phyloP scores from a whole-genome alignment of 1,139 yeast species.

The Geotrichum klebahnii region DNA sequence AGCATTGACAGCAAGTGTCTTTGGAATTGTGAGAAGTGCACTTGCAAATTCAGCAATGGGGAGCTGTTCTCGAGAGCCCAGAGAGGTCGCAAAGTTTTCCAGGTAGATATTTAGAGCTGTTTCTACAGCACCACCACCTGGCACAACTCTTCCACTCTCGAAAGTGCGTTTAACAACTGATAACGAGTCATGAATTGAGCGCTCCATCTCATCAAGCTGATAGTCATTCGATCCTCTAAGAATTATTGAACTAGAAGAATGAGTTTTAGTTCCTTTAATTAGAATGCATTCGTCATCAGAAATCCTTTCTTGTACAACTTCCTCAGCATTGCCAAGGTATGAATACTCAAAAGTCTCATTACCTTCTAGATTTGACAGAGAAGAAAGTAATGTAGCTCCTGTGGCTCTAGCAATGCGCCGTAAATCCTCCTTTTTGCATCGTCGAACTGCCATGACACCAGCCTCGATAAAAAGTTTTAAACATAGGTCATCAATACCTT shows the following conservation, averaged over 20 bases:
- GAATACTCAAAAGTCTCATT: conserved; percentile 92
- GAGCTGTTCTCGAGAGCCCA: conserved; percentile 94
- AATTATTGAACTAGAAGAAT: conserved; percentile 85
- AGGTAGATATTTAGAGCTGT: conserved; percentile 89
- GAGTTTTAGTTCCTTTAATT: conserved; percentile 89
- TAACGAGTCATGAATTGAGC: conserved; percentile 90
- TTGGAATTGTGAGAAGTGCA: conserved; percentile 86
- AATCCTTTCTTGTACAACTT: conserved; percentile 83
- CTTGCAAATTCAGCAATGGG: conserved; percentile 97
- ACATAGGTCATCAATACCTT: conserved; percentile 96
- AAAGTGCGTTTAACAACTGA: conserved; percentile 93
- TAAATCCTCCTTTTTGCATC: conserved; percentile 95
- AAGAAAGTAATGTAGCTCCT: conserved; percentile 86
- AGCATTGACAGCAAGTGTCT: conserved; percentile 94
- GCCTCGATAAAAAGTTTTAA: conserved; percentile 93
- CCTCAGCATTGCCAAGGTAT: conserved; percentile 85
- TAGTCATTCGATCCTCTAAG: conserved; percentile 96
- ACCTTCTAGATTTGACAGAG: conserved; percentile 92
- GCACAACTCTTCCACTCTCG: conserved; percentile 91
- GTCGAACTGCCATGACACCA: conserved; percentile 96
- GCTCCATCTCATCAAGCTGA: conserved; percentile 96
- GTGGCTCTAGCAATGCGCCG: conserved; percentile 97
- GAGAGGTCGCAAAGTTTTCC: conserved; percentile 96
- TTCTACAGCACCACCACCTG: conserved; percentile 99
- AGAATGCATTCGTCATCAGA: conserved; percentile 97